Conservation (phyloP, 2,329 filamentous ascomycete species). For the Penicillium digitatum region DNA sequence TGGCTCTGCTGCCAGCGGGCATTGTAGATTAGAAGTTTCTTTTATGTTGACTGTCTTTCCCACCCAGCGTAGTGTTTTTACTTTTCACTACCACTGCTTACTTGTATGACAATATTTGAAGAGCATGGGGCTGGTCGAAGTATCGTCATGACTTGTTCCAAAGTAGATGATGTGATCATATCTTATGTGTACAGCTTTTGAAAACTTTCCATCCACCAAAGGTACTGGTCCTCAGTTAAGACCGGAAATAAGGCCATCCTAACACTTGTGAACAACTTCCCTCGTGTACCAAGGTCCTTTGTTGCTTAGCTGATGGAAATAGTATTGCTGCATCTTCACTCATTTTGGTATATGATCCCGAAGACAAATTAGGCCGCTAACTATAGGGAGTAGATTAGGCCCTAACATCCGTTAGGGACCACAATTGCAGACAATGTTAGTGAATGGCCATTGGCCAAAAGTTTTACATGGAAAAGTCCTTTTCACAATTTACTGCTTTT, state of each 20-base stretch:
- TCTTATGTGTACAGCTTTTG: background rate
- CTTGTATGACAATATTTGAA: background rate
- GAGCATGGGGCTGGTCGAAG: background rate
- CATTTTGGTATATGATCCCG: background rate
- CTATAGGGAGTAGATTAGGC: too few species aligned
- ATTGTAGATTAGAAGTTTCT: constrained; percentile 48
- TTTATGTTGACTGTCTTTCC: background rate
- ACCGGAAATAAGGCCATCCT: background rate
- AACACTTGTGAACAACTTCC: background rate
- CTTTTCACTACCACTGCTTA: background rate
- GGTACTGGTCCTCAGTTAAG: background rate
- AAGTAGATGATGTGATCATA: background rate
- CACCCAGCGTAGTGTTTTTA: background rate
- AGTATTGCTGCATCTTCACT: background rate
- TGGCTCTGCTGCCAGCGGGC: constrained; percentile 58
- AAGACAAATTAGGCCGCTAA: too few species aligned
- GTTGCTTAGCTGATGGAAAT: background rate
- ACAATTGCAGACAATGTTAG: background rate
- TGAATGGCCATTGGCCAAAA: background rate
- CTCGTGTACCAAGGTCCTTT: background rate
- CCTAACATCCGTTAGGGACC: too few species aligned
- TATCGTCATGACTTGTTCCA: too few species aligned
- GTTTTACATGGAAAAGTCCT: too few species aligned
- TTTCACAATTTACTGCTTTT: too few species aligned
- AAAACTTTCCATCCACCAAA: constrained; percentile 32